phyloP scores from a whole-genome alignment of 2,329 filamentous ascomycete species.

The Pseudocercospora vitis region DNA sequence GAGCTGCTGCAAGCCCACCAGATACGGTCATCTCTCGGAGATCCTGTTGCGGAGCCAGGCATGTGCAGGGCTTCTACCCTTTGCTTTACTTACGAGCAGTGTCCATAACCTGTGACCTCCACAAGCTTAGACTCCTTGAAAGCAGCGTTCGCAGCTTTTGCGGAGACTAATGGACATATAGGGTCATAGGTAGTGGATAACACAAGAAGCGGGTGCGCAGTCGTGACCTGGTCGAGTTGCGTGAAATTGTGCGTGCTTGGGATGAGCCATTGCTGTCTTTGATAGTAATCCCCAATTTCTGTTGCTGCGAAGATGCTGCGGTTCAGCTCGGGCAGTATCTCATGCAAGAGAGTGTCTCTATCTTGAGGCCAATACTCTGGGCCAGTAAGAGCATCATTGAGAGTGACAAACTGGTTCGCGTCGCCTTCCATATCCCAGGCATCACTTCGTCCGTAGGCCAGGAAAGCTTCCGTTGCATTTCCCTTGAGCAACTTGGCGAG shows the following conservation, averaged over 20 bases:
- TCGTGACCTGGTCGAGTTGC: constrained; percentile 17
- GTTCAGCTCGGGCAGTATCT: constrained; percentile 23
- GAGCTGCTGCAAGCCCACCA: too few species aligned
- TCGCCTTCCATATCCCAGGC: constrained; percentile 26
- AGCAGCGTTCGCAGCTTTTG: constrained; percentile 19
- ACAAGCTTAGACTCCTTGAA: constrained; percentile 24
- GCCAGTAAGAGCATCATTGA: constrained; percentile 23
- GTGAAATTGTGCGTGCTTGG: constrained; percentile 25
- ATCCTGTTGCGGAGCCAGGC: too few species aligned
- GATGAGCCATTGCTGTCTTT: constrained; percentile 23
- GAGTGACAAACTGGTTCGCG: constrained; percentile 23
- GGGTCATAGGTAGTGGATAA: constrained; percentile 27
- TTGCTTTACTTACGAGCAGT: too few species aligned
- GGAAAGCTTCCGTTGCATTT: constrained; percentile 25
- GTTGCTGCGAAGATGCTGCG: constrained; percentile 24
- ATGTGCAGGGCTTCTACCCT: too few species aligned
- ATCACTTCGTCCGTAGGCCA: constrained; percentile 18
- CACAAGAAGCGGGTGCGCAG: constrained; percentile 24
- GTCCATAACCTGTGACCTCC: constrained; percentile 27
- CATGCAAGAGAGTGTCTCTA: constrained; percentile 18
- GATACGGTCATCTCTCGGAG: too few species aligned
- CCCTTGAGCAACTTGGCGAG: constrained; percentile 24
- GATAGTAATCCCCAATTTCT: constrained; percentile 21
- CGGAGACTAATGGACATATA: constrained; percentile 26
- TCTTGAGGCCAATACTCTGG: constrained; percentile 25